Percentiles rank a stretch among this genome's conserved stretches.
Evolutionary conservation across 2,329 filamentous ascomycete genomes (phyloP).

Genomic region (Fusarium albidum): DNA sequence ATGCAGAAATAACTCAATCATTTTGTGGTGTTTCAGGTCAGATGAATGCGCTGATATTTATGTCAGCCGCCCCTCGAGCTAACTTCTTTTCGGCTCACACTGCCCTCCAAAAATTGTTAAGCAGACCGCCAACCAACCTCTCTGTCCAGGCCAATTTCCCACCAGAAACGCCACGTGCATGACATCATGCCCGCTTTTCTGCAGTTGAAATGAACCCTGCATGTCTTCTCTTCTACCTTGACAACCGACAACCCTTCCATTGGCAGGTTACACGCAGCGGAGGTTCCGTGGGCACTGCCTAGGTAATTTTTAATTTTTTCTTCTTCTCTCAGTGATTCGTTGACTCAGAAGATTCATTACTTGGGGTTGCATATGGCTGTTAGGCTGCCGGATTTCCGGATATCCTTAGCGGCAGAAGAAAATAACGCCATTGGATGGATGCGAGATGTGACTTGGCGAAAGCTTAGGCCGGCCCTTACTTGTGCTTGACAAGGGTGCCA

Average conservation of each 20-base stretch:
- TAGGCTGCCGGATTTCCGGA: not conserved
- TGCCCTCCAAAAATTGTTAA: conserved; percentile 33
- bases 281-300: conserved; percentile 9
- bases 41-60: too few species aligned
- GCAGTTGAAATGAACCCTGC: not conserved
- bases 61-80: not conserved
- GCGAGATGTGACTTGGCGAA: conserved; percentile 4
- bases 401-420: too few species aligned
- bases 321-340: too few species aligned
- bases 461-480: not conserved
- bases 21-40: too few species aligned
- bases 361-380: not conserved
- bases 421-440: not conserved
- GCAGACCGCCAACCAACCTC: conserved; percentile 28
- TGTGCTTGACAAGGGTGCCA: too few species aligned
- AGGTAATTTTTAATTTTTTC: too few species aligned
- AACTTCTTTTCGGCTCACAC: too few species aligned
- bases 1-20: too few species aligned
- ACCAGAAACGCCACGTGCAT: conserved; percentile 24
- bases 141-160: conserved; percentile 12
- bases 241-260: not conserved
- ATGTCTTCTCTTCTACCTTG: not conserved
- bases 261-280: conserved; percentile 33
- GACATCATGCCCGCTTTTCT: conserved; percentile 14
- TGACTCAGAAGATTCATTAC: not conserved